These are phyloP conservation scores for Zasmidium angulare DNA, from an alignment of 2,329 filamentous ascomycete genomes.

Conservation along the genomic window DNA sequence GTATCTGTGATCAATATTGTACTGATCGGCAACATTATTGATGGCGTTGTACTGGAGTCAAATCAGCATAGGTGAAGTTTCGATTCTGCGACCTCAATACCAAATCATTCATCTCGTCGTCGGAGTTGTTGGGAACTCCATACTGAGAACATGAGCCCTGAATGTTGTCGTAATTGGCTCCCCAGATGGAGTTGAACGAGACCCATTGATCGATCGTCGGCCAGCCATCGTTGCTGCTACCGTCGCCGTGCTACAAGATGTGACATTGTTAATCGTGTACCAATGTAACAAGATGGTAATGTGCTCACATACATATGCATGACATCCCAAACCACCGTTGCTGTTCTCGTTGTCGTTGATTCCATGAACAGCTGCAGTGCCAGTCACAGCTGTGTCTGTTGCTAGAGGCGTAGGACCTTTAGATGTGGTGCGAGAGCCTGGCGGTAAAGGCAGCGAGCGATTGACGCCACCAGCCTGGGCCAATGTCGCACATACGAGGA, in stretches of 20 bases:
- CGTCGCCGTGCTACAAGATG: neutral
- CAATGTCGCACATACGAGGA: neutral
- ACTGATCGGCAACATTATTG: constrained; percentile 1
- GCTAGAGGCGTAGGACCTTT: neutral
- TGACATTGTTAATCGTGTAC: neutral
- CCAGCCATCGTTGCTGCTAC: constrained; percentile 1
- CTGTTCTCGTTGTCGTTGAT: constrained; percentile 1
- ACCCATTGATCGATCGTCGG: constrained; percentile 1
- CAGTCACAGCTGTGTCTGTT: neutral
- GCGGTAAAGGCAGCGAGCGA: neutral
- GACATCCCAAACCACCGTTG: neutral
- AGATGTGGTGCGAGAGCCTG: neutral
- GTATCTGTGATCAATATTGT: constrained; percentile 4
- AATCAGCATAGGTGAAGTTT: neutral
- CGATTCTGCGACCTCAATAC: neutral
- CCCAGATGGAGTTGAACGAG: constrained; percentile 2
- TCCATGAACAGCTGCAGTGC: neutral
- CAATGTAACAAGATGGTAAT: neutral
- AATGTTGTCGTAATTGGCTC: neutral
- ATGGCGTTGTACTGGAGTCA: constrained; percentile 2
- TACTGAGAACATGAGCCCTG: neutral
- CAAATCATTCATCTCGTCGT: constrained; percentile 2
- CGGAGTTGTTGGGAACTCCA: neutral
- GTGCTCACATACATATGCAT: neutral
- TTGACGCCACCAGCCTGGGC: neutral